Evolutionary conservation across 192 early-diverging fungal genomes (phyloP).

Genomic region (Geranomyces variabilis): DNA sequence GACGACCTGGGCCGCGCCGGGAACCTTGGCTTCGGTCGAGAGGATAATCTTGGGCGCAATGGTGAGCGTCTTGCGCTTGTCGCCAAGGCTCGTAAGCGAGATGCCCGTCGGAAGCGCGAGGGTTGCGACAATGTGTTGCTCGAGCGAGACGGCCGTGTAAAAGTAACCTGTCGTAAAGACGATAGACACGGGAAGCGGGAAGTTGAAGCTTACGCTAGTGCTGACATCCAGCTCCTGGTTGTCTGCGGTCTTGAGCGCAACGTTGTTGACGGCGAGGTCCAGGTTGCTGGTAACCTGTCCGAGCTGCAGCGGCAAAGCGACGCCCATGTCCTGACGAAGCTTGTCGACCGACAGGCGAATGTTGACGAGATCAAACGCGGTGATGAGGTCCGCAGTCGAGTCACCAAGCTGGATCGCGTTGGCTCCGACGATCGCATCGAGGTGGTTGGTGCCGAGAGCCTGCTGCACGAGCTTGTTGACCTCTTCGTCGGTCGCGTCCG

Average conservation of each 20-base stretch:
- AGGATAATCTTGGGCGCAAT: slow-evolving; percentile 18
- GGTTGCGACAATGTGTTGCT: slow-evolving; percentile 9
- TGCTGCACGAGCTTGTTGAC: slow-evolving; percentile 31
- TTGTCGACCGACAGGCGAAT: slow-evolving; percentile 24
- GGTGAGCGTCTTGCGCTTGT: slow-evolving; percentile 19
- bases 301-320: slow-evolving; percentile 17
- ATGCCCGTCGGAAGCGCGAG: slow-evolving; percentile 17
- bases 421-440: slow-evolving; percentile 20
- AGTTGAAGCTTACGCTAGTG: slow-evolving; percentile 26
- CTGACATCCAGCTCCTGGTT: slow-evolving; percentile 12
- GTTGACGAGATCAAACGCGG: slow-evolving; percentile 33
- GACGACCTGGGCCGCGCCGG: slow-evolving; percentile 15
- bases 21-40: slow-evolving; percentile 9
- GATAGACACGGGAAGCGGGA: slow-evolving; percentile 28
- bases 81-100: not conserved
- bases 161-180: slow-evolving; percentile 34
- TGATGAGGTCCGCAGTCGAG: slow-evolving; percentile 29
- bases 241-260: slow-evolving; percentile 10
- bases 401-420: slow-evolving; percentile 24
- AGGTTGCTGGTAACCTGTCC: slow-evolving; percentile 24
- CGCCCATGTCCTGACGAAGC: slow-evolving; percentile 21
- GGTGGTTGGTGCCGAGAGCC: slow-evolving; percentile 15
- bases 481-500: slow-evolving; percentile 26
- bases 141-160: slow-evolving; percentile 17
- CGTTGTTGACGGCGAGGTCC: slow-evolving; percentile 12